A percentile compares a stretch with the other conserved stretches of the same genome.
These are phyloP conservation scores for Erythrophleum fordii DNA, from an alignment of 306 rosid genomes.

Conservation along the genomic window DNA sequence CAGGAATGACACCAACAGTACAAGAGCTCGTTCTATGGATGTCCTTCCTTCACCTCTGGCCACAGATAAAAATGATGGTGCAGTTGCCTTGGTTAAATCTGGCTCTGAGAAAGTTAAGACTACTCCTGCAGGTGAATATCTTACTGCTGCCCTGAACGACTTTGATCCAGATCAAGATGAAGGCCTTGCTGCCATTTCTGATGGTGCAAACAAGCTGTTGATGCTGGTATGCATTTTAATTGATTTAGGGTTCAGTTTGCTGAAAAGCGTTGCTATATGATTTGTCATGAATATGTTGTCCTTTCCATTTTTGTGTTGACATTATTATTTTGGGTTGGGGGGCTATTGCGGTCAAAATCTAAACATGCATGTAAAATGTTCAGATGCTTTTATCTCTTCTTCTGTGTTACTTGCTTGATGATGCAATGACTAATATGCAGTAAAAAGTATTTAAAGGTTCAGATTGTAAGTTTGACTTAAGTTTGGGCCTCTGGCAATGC, in stretches of 20 bases:
- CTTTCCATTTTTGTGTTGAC: slow-evolving; percentile 25
- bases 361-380: slow-evolving; percentile 13
- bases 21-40: slow-evolving; percentile 59
- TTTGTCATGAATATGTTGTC: slow-evolving; percentile 11
- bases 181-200: slow-evolving; percentile 96
- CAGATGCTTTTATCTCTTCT: slow-evolving; percentile 14
- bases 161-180: slow-evolving; percentile 95
- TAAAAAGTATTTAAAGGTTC: neutral
- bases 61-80: slow-evolving; percentile 70
- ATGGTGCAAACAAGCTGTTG: slow-evolving; percentile 97
- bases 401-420: neutral
- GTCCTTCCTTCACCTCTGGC: slow-evolving; percentile 66
- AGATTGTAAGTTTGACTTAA: neutral
- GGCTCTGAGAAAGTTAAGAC: slow-evolving; percentile 70
- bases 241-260: slow-evolving; percentile 27
- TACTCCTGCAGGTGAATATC: slow-evolving; percentile 99
- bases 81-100: slow-evolving; percentile 84
- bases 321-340: neutral
- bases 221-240: slow-evolving; percentile 80
- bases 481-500: neutral
- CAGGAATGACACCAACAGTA: slow-evolving; percentile 61
- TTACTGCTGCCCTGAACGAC: slow-evolving; percentile 90
- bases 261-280: slow-evolving; percentile 16
- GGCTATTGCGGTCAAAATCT: neutral
- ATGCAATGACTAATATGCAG: neutral